Evolutionary conservation across 2,329 filamentous ascomycete genomes (phyloP), one percentile per base, ranked within the genome.

Genomic region (Calonectria pauciramosa): DNA sequence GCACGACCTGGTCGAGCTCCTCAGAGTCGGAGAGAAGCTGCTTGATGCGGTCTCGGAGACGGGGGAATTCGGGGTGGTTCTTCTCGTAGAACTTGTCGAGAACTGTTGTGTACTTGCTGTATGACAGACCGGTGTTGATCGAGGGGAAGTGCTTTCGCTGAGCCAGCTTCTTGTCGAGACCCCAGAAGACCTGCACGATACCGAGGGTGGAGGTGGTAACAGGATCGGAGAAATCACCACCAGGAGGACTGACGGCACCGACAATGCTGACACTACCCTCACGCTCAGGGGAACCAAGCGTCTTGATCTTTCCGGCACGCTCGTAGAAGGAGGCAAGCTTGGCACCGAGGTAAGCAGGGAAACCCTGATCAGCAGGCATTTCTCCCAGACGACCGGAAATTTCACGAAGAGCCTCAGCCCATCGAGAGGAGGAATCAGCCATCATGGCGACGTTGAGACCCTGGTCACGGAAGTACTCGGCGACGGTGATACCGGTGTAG

Each of bases 161-260:
- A 28, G 97, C 97, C 75, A 99, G 93, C 90, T 99, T 99, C 94
- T 99, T 99, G 90, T 99, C 97, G 66, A 99, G 91, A 91, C 97
- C 97, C 97, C 97, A 99, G 90, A 99, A 99, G 80, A 99, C 97
- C 86, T 99, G 97, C 82, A 99, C 97, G 83, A 99, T 99, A 91
- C 94, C 92, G 63, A 99, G 93, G 26, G 97, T 99, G 79, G 95
- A 94, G 75, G 92, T 95, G 18, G 97, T 99, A 83, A 99, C 97
- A 26, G 97, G 97, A 87, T 99, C 97, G 59, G 97, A 98, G 90
- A 99, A 99, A 89, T 99, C 97, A 92, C 97, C 97, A 89, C 96
- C 97, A 16, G 97, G 97, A 68, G 97, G 97, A 81, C 95, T 98
- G 86, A 99, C 97, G 75, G 97, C 97, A 83, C 96, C 97, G 82